phyloP scores from a whole-genome alignment of 2,329 filamentous ascomycete genomes.

The Arthrobotrys megalospora region DNA sequence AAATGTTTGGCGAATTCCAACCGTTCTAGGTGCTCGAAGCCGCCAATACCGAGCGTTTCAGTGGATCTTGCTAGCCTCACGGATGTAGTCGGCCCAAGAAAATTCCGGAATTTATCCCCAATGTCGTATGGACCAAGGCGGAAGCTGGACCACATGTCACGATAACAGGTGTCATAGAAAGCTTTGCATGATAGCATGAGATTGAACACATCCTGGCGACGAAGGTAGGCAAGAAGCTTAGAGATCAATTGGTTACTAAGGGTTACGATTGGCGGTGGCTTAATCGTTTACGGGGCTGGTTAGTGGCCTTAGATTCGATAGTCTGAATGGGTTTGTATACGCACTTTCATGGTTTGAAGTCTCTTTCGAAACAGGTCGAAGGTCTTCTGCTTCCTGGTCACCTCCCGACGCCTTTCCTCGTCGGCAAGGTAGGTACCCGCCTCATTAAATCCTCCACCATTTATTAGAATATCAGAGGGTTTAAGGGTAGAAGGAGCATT shows the following conservation, averaged over 20 bases:
- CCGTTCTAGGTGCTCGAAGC: background rate
- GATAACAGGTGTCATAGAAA: background rate
- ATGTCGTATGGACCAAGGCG: too few species aligned
- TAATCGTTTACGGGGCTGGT: background rate
- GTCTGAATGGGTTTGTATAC: background rate
- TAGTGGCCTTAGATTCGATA: background rate
- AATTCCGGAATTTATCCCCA: too few species aligned
- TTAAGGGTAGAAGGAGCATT: background rate
- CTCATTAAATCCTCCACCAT: conserved; percentile 6
- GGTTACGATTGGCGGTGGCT: background rate
- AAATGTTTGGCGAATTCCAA: background rate
- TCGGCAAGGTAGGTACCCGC: background rate
- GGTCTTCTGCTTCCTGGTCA: background rate
- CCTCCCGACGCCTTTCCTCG: background rate
- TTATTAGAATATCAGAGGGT: conserved; percentile 1
- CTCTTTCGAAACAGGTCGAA: background rate
- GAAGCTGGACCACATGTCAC: background rate
- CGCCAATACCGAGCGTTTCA: too few species aligned
- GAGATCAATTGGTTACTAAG: background rate
- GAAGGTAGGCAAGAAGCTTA: background rate
- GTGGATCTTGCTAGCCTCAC: too few species aligned
- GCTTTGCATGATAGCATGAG: conserved; percentile 5
- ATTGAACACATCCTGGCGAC: background rate
- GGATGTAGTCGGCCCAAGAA: too few species aligned
- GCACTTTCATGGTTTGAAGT: background rate